Percentiles rank a stretch among this genome's conserved stretches.
Conservation (phyloP, 768 basidiomycete species). For the Suillus subalutaceus region DNA sequence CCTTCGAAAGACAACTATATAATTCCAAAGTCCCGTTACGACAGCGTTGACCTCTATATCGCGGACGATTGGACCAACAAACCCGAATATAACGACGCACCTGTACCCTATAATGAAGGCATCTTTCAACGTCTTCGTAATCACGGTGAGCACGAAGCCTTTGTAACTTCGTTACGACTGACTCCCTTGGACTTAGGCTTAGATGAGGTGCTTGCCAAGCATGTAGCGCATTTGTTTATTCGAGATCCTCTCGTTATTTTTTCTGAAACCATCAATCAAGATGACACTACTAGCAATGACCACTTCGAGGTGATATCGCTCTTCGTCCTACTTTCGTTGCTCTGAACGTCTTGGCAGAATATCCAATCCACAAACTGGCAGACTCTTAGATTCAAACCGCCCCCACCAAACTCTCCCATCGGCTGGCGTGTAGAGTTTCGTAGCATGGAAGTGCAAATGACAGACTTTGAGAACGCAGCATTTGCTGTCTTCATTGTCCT, state of each 20-base stretch:
- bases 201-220: slow-evolving; percentile 85
- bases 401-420: slow-evolving; percentile 88
- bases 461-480: slow-evolving; percentile 98
- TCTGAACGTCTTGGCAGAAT: slow-evolving; percentile 54
- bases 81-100: slow-evolving; percentile 91
- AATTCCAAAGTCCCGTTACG: slow-evolving; percentile 97
- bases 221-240: slow-evolving; percentile 95
- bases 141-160: slow-evolving; percentile 57
- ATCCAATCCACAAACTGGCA: slow-evolving; percentile 99
- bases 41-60: slow-evolving; percentile 93
- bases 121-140: slow-evolving; percentile 74
- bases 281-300: slow-evolving; percentile 84
- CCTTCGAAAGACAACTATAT: slow-evolving; percentile 72
- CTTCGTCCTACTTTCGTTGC: background rate
- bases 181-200: slow-evolving; percentile 55
- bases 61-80: slow-evolving; percentile 86
- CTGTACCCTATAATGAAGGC: slow-evolving; percentile 73
- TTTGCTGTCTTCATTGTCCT: slow-evolving; percentile 95
- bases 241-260: slow-evolving; percentile 96
- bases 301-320: slow-evolving; percentile 83
- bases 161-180: slow-evolving; percentile 3
- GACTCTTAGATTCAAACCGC: slow-evolving; percentile 97
- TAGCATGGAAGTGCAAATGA: slow-evolving; percentile 98
- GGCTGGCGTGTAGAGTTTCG: slow-evolving; percentile 99
- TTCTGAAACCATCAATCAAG: slow-evolving; percentile 90